Percentiles rank a stretch among this genome's conserved stretches.
phyloP scores from a whole-genome alignment of 305 asterid species.

The Solanum hybrid region DNA sequence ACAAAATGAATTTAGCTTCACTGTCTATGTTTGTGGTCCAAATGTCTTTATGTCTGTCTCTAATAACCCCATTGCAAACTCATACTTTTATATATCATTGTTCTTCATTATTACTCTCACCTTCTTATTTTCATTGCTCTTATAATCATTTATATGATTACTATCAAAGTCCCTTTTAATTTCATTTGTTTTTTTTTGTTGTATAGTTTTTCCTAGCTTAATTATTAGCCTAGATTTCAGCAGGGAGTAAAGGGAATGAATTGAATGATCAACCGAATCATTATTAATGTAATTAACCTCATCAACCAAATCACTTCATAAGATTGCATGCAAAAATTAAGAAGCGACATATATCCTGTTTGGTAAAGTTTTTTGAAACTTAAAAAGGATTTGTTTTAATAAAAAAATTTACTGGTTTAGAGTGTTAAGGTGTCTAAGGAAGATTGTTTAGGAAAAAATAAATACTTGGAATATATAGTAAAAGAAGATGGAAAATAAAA shows the following conservation, averaged over 20 bases:
- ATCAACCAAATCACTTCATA: neutral
- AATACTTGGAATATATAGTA: neutral
- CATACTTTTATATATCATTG: neutral
- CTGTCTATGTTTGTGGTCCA: slow-evolving; percentile 1
- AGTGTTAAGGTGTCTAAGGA: neutral
- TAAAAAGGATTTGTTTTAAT: neutral
- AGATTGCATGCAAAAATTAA: neutral
- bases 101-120: neutral
- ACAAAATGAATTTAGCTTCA: neutral
- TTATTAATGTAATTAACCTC: neutral
- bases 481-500: neutral
- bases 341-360: neutral
- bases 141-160: slow-evolving; percentile 1
- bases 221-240: slow-evolving; percentile 1
- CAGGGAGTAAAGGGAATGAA: neutral
- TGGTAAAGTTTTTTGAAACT: neutral
- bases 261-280: neutral
- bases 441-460: neutral
- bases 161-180: neutral
- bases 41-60: neutral
- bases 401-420: neutral
- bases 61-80: neutral
- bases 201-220: neutral
- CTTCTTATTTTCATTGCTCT: neutral
- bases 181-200: neutral